Conservation (phyloP, 139 green algal genomes). For the Haematococcus sp. region DNA sequence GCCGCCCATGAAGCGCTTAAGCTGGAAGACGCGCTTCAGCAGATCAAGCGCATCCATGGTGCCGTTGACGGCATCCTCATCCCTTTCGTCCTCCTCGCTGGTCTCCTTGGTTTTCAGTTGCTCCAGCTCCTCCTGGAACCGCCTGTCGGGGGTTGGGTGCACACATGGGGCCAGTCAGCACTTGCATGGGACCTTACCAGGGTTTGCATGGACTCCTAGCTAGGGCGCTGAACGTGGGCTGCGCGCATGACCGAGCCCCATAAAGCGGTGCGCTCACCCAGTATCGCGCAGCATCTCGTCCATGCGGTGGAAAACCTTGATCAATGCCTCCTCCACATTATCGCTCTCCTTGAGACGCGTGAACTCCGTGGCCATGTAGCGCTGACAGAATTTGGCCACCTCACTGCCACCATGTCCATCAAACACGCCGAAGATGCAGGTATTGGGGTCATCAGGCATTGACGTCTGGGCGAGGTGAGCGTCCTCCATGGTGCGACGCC, state of each 20-base stretch:
- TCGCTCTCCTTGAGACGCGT: conserved; percentile 52
- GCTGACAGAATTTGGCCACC: conserved; percentile 85
- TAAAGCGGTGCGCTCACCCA: neutral
- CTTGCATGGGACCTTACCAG: too few relatives aligned
- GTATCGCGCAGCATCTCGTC: conserved; percentile 39
- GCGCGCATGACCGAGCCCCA: too few relatives aligned
- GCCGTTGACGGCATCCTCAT: conserved; percentile 12
- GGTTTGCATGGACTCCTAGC: too few relatives aligned
- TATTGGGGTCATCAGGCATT: conserved; percentile 27
- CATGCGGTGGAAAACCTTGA: conserved; percentile 78
- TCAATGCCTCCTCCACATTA: conserved; percentile 57
- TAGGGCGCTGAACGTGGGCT: too few relatives aligned
- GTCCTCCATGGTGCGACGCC: conserved; percentile 78
- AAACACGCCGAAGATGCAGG: conserved; percentile 83
- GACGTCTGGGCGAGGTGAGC: conserved; percentile 62
- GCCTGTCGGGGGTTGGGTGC: too few relatives aligned
- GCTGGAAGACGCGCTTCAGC: conserved; percentile 57
- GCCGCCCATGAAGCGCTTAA: conserved; percentile 50
- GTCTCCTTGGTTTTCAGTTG: conserved; percentile 51
- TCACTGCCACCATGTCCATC: conserved; percentile 85
- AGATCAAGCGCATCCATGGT: conserved; percentile 58
- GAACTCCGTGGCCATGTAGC: conserved; percentile 77
- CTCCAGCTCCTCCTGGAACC: conserved; percentile 57
- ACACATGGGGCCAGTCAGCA: too few relatives aligned
- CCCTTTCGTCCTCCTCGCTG: conserved; percentile 31